Evolutionary conservation across 2,329 filamentous ascomycete genomes (phyloP), one percentile per base, ranked within the genome.

Genomic region (Fusarium verticillioides): DNA sequence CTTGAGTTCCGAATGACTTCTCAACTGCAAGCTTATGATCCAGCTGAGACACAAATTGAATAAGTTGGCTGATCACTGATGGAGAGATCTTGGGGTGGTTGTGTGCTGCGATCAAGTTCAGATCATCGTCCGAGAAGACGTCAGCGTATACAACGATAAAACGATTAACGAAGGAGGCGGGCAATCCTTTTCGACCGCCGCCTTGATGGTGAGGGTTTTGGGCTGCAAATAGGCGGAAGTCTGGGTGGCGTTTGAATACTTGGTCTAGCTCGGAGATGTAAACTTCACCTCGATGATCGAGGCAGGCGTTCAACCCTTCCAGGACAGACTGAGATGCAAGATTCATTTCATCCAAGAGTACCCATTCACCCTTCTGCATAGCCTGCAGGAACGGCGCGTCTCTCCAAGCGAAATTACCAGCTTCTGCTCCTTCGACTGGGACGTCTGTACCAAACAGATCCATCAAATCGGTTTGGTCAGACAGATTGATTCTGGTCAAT

Each of bases 71-170:
- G 26, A 95, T 89, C 36, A 90, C 88, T 2, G 88, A 83, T 1
- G 83, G 75, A 2, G 89, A 82, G 28, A 95, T 87, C 3, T 83
- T 80, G 1, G 94, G 91, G 78, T 94, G 98, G 69, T 93, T 90
- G 75, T 92, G 93, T 32, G 88, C 86, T 52, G 95, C 97, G 72
- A 99, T 98, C 52, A 93, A 85, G 67, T 92, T 88, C 66, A 99
- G 83, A 84, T 99, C 96, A 37, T 94, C 88, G 32, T 92, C 87
- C 21, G 89, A 92, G 80, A 99, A 96, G 9, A 95, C 89, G 79
- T 99, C 96, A 65, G 96, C 95, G 82, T 98, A 98, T 0, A 99
- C 97, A 23, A 99, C 96, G 42, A 97, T 96, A 81, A 99, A 99
- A 50, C 97, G 93, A 81, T 99, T 98, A 70, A 99, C 96, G 78